These are phyloP conservation scores for Zygosaccharomyces bisporus DNA, from an alignment of 805 yeast species.

Conservation along the genomic window DNA sequence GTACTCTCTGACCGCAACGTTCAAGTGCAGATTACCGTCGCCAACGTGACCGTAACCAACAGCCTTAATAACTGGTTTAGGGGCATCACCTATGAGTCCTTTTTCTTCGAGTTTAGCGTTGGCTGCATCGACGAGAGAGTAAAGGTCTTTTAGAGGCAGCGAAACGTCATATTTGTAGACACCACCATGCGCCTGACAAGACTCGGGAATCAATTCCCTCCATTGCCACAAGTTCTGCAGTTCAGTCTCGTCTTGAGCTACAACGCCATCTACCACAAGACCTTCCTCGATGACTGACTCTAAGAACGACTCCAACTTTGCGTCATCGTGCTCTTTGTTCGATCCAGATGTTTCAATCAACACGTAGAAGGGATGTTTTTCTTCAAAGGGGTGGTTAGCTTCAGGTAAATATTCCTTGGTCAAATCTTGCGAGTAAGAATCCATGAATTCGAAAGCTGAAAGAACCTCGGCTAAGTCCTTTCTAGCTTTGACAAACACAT, in stretches of 20 bases:
- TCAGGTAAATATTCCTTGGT: slow-evolving; percentile 58
- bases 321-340: slow-evolving; percentile 87
- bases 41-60: slow-evolving; percentile 99
- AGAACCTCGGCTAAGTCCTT: slow-evolving; percentile 76
- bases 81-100: slow-evolving; percentile 54
- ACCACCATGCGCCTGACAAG: slow-evolving; percentile 81
- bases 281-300: slow-evolving; percentile 83
- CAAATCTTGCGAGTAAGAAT: slow-evolving; percentile 59
- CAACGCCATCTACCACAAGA: slow-evolving; percentile 84
- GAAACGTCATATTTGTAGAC: slow-evolving; percentile 97
- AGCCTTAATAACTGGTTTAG: slow-evolving; percentile 74
- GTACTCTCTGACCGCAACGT: slow-evolving; percentile 85
- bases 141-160: slow-evolving; percentile 75
- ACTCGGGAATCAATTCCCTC: slow-evolving; percentile 94
- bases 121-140: slow-evolving; percentile 78
- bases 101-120: slow-evolving; percentile 53
- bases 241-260: slow-evolving; percentile 94
- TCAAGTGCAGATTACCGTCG: slow-evolving; percentile 93
- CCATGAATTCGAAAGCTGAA: slow-evolving; percentile 95
- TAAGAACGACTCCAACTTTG: slow-evolving; percentile 77
- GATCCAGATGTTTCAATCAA: slow-evolving; percentile 96
- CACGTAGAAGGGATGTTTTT: slow-evolving; percentile 81
- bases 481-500: slow-evolving; percentile 75
- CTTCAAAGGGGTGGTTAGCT: slow-evolving; percentile 70
- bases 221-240: slow-evolving; percentile 81